Evolutionary conservation across 306 rosid species (phyloP).

Genomic region (Phaseolus lunatus): DNA sequence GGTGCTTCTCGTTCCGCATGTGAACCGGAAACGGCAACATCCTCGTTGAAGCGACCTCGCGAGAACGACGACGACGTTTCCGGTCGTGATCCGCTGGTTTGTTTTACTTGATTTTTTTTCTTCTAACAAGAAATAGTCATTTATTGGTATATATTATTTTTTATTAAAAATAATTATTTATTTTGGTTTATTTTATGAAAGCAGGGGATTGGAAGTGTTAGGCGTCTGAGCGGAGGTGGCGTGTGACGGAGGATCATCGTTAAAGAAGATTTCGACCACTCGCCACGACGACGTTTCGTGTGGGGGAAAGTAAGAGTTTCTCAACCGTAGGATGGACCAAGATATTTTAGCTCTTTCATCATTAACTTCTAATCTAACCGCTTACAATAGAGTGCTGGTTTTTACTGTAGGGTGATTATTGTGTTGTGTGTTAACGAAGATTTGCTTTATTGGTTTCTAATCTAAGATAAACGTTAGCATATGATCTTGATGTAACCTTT

Average conservation of each 20-base stretch:
- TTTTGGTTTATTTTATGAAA: neutral
- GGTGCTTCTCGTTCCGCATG: conserved; percentile 11
- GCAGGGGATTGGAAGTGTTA: conserved; percentile 44
- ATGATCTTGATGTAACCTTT: neutral
- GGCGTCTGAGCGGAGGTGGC: conserved; percentile 25
- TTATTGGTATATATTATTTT: neutral
- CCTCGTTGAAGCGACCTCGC: conserved; percentile 56
- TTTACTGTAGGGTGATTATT: conserved; percentile 21
- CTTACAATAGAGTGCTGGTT: neutral
- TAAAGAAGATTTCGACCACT: no score
- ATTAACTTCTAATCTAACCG: conserved; percentile 32
- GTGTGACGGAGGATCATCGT: neutral
- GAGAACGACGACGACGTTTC: conserved; percentile 34
- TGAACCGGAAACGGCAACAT: neutral
- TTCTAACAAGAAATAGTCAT: neutral
- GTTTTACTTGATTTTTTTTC: neutral
- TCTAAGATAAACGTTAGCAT: neutral
- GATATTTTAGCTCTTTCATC: conserved; percentile 20
- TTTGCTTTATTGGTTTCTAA: neutral
- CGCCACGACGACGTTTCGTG: conserved; percentile 36
- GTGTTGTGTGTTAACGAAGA: neutral
- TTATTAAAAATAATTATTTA: neutral
- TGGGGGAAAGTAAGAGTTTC: conserved; percentile 21
- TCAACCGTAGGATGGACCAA: conserved; percentile 14
- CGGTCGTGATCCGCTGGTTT: conserved; percentile 52